Base-by-base conservation (phyloP, 2,329 filamentous ascomycete species). In the Phyllosticta paracitricarpa region DNA sequence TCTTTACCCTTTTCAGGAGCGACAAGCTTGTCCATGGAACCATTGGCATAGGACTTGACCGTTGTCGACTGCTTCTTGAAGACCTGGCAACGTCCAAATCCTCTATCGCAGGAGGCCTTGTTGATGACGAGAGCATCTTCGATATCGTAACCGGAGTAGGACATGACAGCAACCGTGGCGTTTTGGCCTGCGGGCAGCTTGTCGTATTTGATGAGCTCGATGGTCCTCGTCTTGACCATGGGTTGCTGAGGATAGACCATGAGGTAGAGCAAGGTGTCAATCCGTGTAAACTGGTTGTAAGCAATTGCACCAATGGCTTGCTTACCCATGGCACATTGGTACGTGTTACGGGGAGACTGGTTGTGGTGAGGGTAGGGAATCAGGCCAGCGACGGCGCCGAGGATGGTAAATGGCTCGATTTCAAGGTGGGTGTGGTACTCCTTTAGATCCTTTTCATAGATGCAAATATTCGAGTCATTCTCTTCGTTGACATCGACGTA, bases 251-350 rank as follows among this genome's bases (percentile, higher is more conserved):
- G 94, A 70, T 99, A 99, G 3, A 99, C 94, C 78, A 99, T 89
- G 1, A 96, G 89, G 72, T 97, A 97, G 6, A 99, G 84, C 17
- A 99, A 81, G 0, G 93, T 97, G 70, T 99, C 94, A 73, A 99
- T 97, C 61, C 94, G 87, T 69, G 93, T 89, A 77, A 97, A 96
- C 74, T 99, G 94, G 72, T 99, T 99, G 72, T 96, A 96, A 17
- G 93, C 94, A 71, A 99, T 97, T 35, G 93, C 92, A 35, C 94
- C 94, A 72, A 99, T 97, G 51, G 94, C 94, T 88, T 99, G 94
- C 78, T 99, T 99, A 83, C 94, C 94, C 94, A 99, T 99, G 77
- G 94, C 94, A 77, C 93, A 97, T 81, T 97, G 93, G 71, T 99
- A 99, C 0, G 94, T 99, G 73, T 99, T 99, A 81, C 94, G 84